Base-by-base conservation (phyloP, 2,329 filamentous ascomycete species). In the Colletotrichum phormii region DNA sequence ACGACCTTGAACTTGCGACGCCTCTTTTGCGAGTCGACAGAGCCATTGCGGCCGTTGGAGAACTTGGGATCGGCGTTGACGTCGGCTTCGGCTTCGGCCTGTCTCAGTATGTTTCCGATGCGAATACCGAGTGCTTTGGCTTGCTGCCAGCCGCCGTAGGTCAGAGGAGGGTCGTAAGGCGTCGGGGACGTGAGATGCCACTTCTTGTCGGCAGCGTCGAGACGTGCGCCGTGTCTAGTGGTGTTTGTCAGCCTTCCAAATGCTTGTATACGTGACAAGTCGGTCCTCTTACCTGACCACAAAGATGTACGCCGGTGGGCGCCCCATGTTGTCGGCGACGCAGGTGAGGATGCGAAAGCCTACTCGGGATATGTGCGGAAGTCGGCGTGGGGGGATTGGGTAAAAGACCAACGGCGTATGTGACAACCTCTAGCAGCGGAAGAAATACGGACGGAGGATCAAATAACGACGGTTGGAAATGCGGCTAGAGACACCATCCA, bases 111-210 rank as follows among this genome's bases (percentile, higher is more conserved):
- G 77, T 88, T 91, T n/a, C 91, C 93, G 75, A 99, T 98, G 73
- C 95, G 92, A 74, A 91, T 88, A 18, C 97, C 97, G 29, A 98
- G 89, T 5, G 92, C 90, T 77, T 93, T 92, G 66, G 94, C 92
- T 82, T 98, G 97, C 15, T 92, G 90, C 93, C 97, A 98, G 75
- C 97, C 97, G 77, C 94, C 94, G 80, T 98, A 98, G 3, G 95
- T 98, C 71, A 99, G 88, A 62, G 97, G 97, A 76, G 97, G 94
- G 76, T 99, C 96, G 86, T 98, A 99, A 2, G 97, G 97, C 6
- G 95, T 95, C 1, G 95, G 94, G 6, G 97, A 98, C 35, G 94
- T 93, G 67, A 98, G 89, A 82, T 98, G 95, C 97, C 97, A 99
- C 82, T 94, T 91, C 81, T 95, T 95, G 87, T 99, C 95, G 74